Percentiles rank a stretch among this genome's conserved stretches.
These are phyloP conservation scores for Triticum turgidum DNA, from an alignment of 176 grass and related monocot genomes.

Conservation along the genomic window DNA sequence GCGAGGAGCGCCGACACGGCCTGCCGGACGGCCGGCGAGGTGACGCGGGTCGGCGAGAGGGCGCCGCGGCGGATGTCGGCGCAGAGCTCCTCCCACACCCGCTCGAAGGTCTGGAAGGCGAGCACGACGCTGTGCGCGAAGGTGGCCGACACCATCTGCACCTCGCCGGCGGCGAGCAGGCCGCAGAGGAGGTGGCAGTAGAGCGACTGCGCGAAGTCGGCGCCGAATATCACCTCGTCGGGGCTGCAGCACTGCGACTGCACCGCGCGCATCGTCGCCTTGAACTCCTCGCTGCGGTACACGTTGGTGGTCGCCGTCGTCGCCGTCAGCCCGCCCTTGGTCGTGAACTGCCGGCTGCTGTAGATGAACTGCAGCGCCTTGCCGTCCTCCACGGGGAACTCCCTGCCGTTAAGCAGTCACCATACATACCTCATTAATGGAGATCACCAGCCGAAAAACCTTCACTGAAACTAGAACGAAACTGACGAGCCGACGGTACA, in stretches of 20 bases:
- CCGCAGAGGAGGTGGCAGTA: conserved; percentile 96
- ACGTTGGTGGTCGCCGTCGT: conserved; percentile 89
- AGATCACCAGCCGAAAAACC: background rate
- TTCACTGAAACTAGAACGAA: background rate
- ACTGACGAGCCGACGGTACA: background rate
- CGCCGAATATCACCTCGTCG: conserved; percentile 69
- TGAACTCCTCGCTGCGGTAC: conserved; percentile 67
- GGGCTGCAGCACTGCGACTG: conserved; percentile 72
- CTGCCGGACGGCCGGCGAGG: conserved; percentile 41
- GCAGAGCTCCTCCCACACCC: conserved; percentile 79
- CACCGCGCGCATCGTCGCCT: conserved; percentile 67
- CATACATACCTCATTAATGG: background rate
- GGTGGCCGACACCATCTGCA: conserved; percentile 72
- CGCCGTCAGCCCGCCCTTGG: conserved; percentile 62
- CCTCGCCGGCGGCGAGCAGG: conserved; percentile 55
- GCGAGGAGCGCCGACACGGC: conserved; percentile 57
- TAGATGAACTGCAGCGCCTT: conserved; percentile 96
- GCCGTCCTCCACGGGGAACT: conserved; percentile 66
- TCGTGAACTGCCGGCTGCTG: conserved; percentile 69
- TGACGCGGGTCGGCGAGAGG: conserved; percentile 45
- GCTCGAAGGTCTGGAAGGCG: conserved; percentile 83
- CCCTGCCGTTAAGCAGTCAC: conserved; percentile 43
- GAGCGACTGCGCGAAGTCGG: conserved; percentile 75
- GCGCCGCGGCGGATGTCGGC: conserved; percentile 62
- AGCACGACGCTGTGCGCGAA: conserved; percentile 88